Base-by-base conservation (phyloP, 495 filamentous ascomycete species). In the Talaromyces proteolyticus region DNA sequence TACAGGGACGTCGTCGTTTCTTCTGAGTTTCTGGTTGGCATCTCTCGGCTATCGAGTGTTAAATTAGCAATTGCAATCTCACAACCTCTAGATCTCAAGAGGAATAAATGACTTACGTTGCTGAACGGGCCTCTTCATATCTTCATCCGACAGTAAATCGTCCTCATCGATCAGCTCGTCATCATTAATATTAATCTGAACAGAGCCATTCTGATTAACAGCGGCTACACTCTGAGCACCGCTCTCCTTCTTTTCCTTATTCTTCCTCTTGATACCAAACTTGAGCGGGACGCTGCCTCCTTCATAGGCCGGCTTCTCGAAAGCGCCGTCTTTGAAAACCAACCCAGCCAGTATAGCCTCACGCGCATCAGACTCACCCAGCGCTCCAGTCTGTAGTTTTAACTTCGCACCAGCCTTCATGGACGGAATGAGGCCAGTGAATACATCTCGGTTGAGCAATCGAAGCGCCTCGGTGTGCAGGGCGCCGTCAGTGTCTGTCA, bases 1-100 rank as follows among this genome's bases (percentile, higher is more conserved):
- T 97, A 74, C 93, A 98, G 50, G 93, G 91, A 47, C 90, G 81
- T 52, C 91, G 83, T 56, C 91, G 84, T 68, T 95, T 93, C 71
- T 93, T 92, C 49, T 88, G 88, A 23, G 81, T 72, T 69, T 87
- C 82, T 29, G 92, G 91, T 38, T 77, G 75, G 60, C 92, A 97
- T 67, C 94, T 87, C 17, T 83, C 77, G 44, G 91, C 88, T 94
- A 53, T 17, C 25, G 3, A 23, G 17, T 56, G 51, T 26, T 34
- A 16, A 16, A 36, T 22, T 42, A 45, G 42, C 20, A 14, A 47
- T 14, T n/a, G n/a, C n/a, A n/a, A 36, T 29, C 17, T 4, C 17
- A 41, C 39, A 2, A 3, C 8, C 37, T 26, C 8, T 18, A 51
- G n/a, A 47, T 6, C 6, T 58, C 42, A 59, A 50, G 47, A 16